Conservation (phyloP, 805 yeast species). For the Metschnikowia bowlesiae region DNA sequence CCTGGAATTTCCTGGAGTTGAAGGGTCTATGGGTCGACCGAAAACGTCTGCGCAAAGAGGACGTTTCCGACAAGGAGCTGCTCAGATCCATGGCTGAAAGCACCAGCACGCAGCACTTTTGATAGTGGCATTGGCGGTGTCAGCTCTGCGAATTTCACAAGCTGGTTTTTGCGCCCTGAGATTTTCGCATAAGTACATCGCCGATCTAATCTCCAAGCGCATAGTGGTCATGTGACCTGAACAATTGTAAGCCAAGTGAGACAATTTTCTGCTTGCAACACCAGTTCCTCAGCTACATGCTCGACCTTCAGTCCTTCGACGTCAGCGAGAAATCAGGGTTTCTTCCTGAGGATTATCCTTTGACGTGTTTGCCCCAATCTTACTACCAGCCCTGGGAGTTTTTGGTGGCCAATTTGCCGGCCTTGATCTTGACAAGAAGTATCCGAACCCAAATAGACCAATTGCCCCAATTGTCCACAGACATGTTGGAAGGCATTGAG, state of each 20-base stretch:
- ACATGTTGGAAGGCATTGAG: slow-evolving; percentile 38
- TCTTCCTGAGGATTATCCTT: slow-evolving; percentile 66
- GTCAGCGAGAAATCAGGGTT: slow-evolving; percentile 73
- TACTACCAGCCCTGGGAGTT: slow-evolving; percentile 79
- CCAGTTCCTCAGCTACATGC: slow-evolving; percentile 6
- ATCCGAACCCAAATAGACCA: slow-evolving; percentile 61
- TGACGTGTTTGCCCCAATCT: slow-evolving; percentile 50
- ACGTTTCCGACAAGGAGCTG: slow-evolving; percentile 2
- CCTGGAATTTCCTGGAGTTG: slow-evolving; percentile 7
- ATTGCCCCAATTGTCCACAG: slow-evolving; percentile 53
- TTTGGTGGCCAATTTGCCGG: slow-evolving; percentile 62
- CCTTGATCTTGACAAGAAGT: slow-evolving; percentile 61
- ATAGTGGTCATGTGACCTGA: slow-evolving; percentile 1
- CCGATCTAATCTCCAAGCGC: neutral
- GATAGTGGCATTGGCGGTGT: neutral
- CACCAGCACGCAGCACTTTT: neutral
- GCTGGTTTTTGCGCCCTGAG: neutral
- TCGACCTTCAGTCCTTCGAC: slow-evolving; percentile 54
- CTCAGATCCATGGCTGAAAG: neutral
- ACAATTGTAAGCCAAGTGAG: slow-evolving; percentile 1
- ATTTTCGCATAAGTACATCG: neutral
- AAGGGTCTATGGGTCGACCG: slow-evolving; percentile 10
- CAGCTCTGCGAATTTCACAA: neutral
- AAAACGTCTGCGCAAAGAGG: slow-evolving; percentile 1
- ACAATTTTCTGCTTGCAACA: neutral